Conservation (phyloP, 352 stramenopile genomes). For the Nothophytophthora sp. region DNA sequence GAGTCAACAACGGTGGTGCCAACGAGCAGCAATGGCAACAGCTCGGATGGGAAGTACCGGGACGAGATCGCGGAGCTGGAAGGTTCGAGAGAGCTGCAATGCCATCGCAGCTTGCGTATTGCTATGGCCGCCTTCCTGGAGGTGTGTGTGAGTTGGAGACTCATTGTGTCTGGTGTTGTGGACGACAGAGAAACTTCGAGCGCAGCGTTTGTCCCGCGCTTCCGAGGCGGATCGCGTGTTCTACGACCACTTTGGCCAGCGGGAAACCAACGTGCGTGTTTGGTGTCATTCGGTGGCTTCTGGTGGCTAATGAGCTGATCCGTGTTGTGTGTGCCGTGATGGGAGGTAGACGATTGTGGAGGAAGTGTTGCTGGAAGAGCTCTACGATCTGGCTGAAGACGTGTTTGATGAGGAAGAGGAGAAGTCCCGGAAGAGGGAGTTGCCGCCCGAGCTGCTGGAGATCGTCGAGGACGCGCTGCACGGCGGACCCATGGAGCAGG, state of each 20-base stretch:
- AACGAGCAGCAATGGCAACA: no score
- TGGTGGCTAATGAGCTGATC: no score
- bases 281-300: neutral
- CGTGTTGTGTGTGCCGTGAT: neutral
- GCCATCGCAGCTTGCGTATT: no score
- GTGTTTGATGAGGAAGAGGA: conserved; percentile 55
- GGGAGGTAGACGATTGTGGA: conserved; percentile 48
- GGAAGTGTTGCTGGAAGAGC: conserved; percentile 57
- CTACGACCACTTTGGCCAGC: conserved; percentile 40
- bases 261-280: conserved; percentile 42
- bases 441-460: conserved; percentile 63
- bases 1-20: no score
- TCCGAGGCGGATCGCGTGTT: conserved; percentile 39
- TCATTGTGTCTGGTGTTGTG: no score
- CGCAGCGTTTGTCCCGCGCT: conserved; percentile 39
- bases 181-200: conserved; percentile 44
- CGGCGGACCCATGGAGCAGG: conserved; percentile 49
- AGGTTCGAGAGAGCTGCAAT: no score
- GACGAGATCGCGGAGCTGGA: conserved; percentile 56
- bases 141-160: no score
- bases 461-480: conserved; percentile 63
- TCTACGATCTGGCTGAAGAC: conserved; percentile 60
- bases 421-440: conserved; percentile 46
- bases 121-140: no score
- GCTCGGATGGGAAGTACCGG: conserved; percentile 21